phyloP scores from a whole-genome alignment of 2,329 filamentous ascomycete genomes.

The Fusarium tanahbumbuense region DNA sequence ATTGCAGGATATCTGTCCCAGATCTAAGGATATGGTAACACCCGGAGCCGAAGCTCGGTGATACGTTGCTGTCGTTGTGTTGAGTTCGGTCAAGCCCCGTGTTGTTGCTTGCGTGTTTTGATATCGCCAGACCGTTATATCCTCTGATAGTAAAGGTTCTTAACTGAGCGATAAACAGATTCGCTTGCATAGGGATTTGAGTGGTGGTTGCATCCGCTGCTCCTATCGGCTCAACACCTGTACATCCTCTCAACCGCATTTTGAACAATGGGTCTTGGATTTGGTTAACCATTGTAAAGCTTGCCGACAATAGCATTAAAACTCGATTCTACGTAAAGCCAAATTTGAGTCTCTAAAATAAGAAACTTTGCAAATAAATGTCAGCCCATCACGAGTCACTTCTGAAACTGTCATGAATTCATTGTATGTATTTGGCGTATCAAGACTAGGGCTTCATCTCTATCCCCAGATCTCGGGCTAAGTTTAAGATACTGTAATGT shows the following conservation, averaged over 20 bases:
- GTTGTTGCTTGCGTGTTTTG: not conserved
- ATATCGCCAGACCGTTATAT: not conserved
- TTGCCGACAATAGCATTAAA: not conserved
- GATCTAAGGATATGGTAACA: not conserved
- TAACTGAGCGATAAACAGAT: not conserved
- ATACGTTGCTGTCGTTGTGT: conserved; percentile 8
- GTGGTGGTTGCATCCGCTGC: conserved; percentile 23
- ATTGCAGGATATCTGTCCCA: not conserved
- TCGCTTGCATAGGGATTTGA: not conserved
- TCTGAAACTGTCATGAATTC: conserved; percentile 7
- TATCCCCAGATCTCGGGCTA: conserved; percentile 21
- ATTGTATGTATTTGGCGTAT: conserved; percentile 35
- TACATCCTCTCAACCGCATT: conserved; percentile 22
- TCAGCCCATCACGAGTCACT: not conserved
- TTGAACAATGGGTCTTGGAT: not conserved
- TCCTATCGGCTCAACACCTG: conserved; percentile 25
- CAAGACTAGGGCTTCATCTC: conserved; percentile 22
- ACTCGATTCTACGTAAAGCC: not conserved
- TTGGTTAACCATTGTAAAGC: not conserved
- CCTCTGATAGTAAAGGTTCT: not conserved
- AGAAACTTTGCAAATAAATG: not conserved
- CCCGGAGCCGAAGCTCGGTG: conserved; percentile 25
- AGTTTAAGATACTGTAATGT: conserved; percentile 14
- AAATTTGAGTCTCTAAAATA: not conserved
- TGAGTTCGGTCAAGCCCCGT: not conserved